Base-by-base conservation (phyloP, 371 early-diverging fungal species). In the Parasitella parasitica region DNA sequence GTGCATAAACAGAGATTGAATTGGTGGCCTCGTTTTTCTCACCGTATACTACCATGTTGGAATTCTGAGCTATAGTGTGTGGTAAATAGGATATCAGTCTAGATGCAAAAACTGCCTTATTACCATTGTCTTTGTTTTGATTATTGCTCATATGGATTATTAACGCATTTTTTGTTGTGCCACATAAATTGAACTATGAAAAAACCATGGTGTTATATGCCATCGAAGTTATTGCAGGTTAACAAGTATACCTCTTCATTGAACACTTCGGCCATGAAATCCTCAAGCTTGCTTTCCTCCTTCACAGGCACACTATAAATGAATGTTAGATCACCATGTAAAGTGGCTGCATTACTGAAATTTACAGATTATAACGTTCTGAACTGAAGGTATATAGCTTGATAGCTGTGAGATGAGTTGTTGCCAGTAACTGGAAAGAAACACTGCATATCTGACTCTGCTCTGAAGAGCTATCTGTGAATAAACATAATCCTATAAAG, bases 101-200 rank as follows among this genome's bases (percentile, higher is more conserved):
- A 4, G 6, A 37, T 30, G n/a, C n/a, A 12, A 8, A 3, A 7
- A 49, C 26, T 8, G 43, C 46, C 7, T 11, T 6, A 35, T 34
- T 56, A 48, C 24, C 35, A 22, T 46, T 30, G 22, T 22, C 24
- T 3, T 22, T 7, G 13, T n/a, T 6, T 49, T 15, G 34, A 13
- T 15, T 2, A 13, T 38, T 26, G 18, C 30, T 38, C 39, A 59
- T 30, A 30, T 51, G 59, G 1, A 59, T n/a, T 6, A 59, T 13
- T 16, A 60, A 53, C 16, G 60, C 60, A 15, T 41, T 52, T 15
- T 28, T 52, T 7, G 60, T 60, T 28, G 60, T 60, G 11, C 52
- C 41, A 60, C 43, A 52, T 11, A 41, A n/a, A 53, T 60, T 52
- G 6, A 38, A 52, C 53, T 59, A 51, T 13, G n/a, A n/a, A n/a